Base-by-base conservation (phyloP, 2,329 filamentous ascomycete species). In the Triangularia verruculosa region DNA sequence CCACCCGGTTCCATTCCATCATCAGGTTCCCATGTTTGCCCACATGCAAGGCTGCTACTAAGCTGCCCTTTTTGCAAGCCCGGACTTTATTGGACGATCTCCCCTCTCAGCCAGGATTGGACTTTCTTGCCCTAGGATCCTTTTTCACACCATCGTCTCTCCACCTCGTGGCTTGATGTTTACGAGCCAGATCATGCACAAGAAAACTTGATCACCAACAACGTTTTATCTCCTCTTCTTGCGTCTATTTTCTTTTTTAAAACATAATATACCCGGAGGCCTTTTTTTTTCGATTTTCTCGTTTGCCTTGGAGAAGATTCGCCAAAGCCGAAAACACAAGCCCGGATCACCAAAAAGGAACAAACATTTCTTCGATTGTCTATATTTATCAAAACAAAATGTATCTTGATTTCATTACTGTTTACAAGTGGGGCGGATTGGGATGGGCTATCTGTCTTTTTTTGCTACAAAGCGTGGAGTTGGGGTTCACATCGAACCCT, bases 31-130 rank as follows among this genome's bases (percentile, higher is more conserved):
- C 32, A 75, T 85, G 59, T 79, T 85, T 69, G 75, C 78, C 57
- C 78, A 82, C 64, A 78, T 83, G 62, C 83, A 82, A 72, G 80
- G 81, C 64, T 84, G 77, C 71, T 80, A 82, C 74, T 84, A 82
- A 62, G 25, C 53, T 17, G 52, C 30, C 4, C 17, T 27, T 57
- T n/a, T 15, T 52, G 20, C 17, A 25, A 13, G 9, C 11, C 20
- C 6, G 25, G 22, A 54, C 51, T n/a, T 17, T 51, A n/a, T n/a
- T 51, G 39, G 57, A 27, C 39, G n/a, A n/a, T 43, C 24, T 4
- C 11, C 30, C n/a, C 22, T 25, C 32, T 11, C 32, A n/a, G 55
- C 27, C 27, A 24, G 28, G 34, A 24, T 54, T 54, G 28, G 34
- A 57, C 39, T 43, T 43, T 43, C n/a, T 57, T 20, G 54, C 54